Base-by-base conservation (phyloP, 116 monocot genomes). In the Phalaenopsis hybrid region DNA sequence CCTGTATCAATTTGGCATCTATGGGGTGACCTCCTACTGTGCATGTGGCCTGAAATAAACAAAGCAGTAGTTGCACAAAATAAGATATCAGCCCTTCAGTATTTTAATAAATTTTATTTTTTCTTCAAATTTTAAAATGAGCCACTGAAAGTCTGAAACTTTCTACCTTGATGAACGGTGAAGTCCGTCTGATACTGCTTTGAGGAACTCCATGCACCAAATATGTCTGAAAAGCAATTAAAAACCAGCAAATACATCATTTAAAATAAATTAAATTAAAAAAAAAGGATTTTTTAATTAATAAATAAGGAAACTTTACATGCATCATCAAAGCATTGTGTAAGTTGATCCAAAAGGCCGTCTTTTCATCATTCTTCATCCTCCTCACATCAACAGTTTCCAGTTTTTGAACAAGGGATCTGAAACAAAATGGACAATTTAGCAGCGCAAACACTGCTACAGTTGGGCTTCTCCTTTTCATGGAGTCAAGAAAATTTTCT, bases 301-400 rank as follows among this genome's bases (percentile, higher is more conserved):
- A n/a, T 63, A 31, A 67, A 78, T 9, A 28, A 50, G 59, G 69
- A 69, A 46, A 13, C 55, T 74, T 97, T 90, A 98, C 97, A 89
- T 94, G 91, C 97, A 98, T 98, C 78, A 94, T 82, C 67, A 93
- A 70, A 72, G 93, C 92, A 86, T 98, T 98, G 81, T 98, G 97
- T 83, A 98, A 85, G 83, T 98, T 98, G 81, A 94, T 89, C 97
- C 97, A 98, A 58, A 98, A 94, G 4, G 97, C 91, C 73, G 94
- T 81, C 84, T 90, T 98, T 81, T 98, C 94, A 33, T 94, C 89
- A 81, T 89, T 85, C 37, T 85, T 90, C 94, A 98, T 80, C 69
- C 88, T 94, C 78, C 84, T 90, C 11, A 90, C 85, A 81, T 94
- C 93, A 59, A 93, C 83, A 20, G 83, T 84, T 88, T 93, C 94